phyloP scores from a whole-genome alignment of 495 filamentous ascomycete genomes.

The Penicillium argentinense region DNA sequence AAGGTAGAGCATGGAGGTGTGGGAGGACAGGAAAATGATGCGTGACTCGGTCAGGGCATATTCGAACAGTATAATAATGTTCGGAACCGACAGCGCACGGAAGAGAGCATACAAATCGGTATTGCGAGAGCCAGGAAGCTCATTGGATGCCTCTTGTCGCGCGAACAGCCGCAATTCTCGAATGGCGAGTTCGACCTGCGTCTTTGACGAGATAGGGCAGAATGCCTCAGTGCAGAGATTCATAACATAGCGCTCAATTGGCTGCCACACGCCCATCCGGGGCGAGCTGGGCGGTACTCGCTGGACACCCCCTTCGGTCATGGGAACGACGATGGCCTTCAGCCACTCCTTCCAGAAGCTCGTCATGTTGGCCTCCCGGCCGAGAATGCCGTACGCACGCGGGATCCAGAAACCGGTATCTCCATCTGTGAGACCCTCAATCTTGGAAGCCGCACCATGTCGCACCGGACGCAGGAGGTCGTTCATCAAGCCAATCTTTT shows the following conservation, averaged over 20 bases:
- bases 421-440: conserved; percentile 92
- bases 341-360: conserved; percentile 99
- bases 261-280: conserved; percentile 93
- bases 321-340: conserved; percentile 85
- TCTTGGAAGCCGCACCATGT: conserved; percentile 93
- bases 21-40: conserved; percentile 93
- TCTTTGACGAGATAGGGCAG: conserved; percentile 87
- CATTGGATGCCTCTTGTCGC: conserved; percentile 88
- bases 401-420: conserved; percentile 98
- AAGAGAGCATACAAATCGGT: conserved; percentile 94
- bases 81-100: conserved; percentile 80
- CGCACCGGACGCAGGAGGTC: conserved; percentile 90
- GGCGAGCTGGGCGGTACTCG: conserved; percentile 86
- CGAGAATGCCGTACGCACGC: conserved; percentile 88
- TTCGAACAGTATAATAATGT: conserved; percentile 90
- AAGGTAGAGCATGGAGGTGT: conserved; percentile 94
- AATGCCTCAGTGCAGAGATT: conserved; percentile 96
- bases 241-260: conserved; percentile 93
- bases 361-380: conserved; percentile 78
- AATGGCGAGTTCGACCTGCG: conserved; percentile 89
- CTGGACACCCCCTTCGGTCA: conserved; percentile 83
- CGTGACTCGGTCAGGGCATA: conserved; percentile 90
- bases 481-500: conserved; percentile 96
- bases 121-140: conserved; percentile 87
- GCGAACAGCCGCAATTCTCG: conserved; percentile 90